Evolutionary conservation across 352 stramenopile species (phyloP).

Genomic region (Phytophthora meadii): DNA sequence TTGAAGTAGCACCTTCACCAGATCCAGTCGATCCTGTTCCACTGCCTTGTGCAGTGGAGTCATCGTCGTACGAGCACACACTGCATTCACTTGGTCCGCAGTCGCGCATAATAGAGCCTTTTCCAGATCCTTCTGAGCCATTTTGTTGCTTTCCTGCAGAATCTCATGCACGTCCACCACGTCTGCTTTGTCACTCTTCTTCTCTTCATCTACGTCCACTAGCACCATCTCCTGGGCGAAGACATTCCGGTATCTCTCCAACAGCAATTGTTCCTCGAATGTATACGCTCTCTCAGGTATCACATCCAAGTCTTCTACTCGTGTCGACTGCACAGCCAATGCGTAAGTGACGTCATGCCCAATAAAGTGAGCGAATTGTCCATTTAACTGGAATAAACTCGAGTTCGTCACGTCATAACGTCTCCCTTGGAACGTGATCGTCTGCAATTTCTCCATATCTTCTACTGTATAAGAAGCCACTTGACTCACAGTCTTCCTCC

Average conservation of each 20-base stretch:
- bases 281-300: slow-evolving; percentile 44
- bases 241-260: slow-evolving; percentile 59
- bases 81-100: slow-evolving; percentile 37
- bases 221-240: slow-evolving; percentile 52
- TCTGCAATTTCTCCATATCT: slow-evolving; percentile 36
- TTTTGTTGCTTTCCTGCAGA: slow-evolving; percentile 43
- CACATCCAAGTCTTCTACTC: slow-evolving; percentile 48
- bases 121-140: slow-evolving; percentile 17
- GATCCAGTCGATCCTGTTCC: slow-evolving; percentile 58
- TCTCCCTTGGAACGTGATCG: slow-evolving; percentile 60
- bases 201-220: slow-evolving; percentile 28
- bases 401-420: slow-evolving; percentile 64
- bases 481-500: slow-evolving; percentile 37
- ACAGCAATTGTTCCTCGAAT: slow-evolving; percentile 62
- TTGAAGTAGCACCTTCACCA: slow-evolving; percentile 54
- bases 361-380: slow-evolving; percentile 60
- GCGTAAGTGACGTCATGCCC: slow-evolving; percentile 68
- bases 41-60: slow-evolving; percentile 74
- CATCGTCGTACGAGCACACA: slow-evolving; percentile 66
- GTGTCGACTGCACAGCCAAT: slow-evolving; percentile 53
- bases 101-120: slow-evolving; percentile 25
- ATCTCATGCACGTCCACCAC: slow-evolving; percentile 49
- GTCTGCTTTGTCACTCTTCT: slow-evolving; percentile 5
- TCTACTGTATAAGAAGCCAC: slow-evolving; percentile 24
- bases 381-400: slow-evolving; percentile 49